Conservation (phyloP, 1,284 basidiomycete species). For the Coriolopsis trogii region DNA sequence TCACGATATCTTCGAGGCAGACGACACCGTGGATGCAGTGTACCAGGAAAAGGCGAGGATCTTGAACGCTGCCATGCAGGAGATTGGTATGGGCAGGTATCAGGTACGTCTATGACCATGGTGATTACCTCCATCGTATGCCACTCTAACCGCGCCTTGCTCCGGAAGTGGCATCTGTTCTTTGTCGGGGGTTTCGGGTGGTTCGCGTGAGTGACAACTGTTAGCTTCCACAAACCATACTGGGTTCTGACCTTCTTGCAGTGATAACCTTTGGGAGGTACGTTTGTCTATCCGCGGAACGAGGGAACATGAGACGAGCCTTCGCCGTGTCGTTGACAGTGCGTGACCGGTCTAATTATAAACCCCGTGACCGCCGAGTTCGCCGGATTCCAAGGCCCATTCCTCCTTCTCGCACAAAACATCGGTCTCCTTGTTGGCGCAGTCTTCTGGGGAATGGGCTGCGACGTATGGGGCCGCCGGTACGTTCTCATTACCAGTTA, state of each 20-base stretch:
- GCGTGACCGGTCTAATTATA: constrained; percentile 59
- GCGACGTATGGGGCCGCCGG: constrained; percentile 63
- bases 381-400: constrained; percentile 51
- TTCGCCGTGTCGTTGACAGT: constrained; percentile 30
- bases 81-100: constrained; percentile 75
- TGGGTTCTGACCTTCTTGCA: too few species aligned
- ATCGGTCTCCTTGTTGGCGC: constrained; percentile 70
- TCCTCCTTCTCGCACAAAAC: constrained; percentile 57
- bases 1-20: constrained; percentile 47
- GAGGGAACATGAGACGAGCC: not conserved
- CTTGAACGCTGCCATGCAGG: constrained; percentile 67
- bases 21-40: constrained; percentile 54
- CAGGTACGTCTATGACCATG: constrained; percentile 48
- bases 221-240: too few species aligned
- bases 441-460: constrained; percentile 62
- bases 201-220: constrained; percentile 72
- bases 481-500: too few species aligned
- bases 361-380: constrained; percentile 59
- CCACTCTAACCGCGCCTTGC: not conserved
- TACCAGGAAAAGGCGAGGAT: constrained; percentile 66
- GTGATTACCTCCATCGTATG: not conserved
- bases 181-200: constrained; percentile 67
- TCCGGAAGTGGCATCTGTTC: constrained; percentile 51
- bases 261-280: constrained; percentile 70
- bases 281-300: not conserved